Percentiles rank a stretch among this genome's conserved stretches.
Conservation (phyloP, 257 asterid genomes). For the Przewalskia tangutica region DNA sequence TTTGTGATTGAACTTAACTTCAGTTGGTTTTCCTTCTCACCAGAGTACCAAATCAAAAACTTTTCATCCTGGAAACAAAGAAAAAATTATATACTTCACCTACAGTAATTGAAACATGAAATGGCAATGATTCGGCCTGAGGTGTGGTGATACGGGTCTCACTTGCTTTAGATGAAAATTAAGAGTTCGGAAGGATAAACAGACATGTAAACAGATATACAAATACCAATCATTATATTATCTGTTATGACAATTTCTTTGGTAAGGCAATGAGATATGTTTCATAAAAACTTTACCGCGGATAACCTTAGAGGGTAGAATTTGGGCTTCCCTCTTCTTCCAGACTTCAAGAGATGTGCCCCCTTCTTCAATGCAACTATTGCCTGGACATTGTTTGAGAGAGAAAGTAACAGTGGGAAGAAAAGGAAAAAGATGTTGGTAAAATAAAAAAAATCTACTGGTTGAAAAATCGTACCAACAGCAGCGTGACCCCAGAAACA, state of each 20-base stretch:
- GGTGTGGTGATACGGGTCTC: not conserved
- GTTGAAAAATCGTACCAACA: not conserved
- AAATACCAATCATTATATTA: not conserved
- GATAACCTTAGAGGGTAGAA: slow-evolving; percentile 45
- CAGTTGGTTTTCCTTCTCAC: slow-evolving; percentile 39
- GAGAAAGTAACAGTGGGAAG: not conserved
- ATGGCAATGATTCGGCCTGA: not conserved
- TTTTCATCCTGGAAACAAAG: slow-evolving; percentile 35
- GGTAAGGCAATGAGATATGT: not conserved
- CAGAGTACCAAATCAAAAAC: slow-evolving; percentile 38
- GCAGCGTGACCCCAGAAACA: not conserved
- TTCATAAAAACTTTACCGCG: slow-evolving; percentile 16
- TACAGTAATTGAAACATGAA: not conserved
- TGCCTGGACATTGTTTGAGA: slow-evolving; percentile 24
- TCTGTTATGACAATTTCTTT: not conserved
- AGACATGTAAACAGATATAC: not conserved
- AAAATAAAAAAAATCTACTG: not conserved
- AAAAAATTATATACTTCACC: not conserved
- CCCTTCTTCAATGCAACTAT: slow-evolving; percentile 46
- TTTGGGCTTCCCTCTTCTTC: slow-evolving; percentile 43
- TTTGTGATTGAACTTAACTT: slow-evolving; percentile 26
- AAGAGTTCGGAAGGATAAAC: not conserved
- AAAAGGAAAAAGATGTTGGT: not conserved
- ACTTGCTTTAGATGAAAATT: not conserved
- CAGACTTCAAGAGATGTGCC: slow-evolving; percentile 34